Evolutionary conservation across 164 flowering plant genomes (phyloP), one percentile per base, ranked within the genome.

Genomic region (Kalanchoe fedtschenkoi): DNA sequence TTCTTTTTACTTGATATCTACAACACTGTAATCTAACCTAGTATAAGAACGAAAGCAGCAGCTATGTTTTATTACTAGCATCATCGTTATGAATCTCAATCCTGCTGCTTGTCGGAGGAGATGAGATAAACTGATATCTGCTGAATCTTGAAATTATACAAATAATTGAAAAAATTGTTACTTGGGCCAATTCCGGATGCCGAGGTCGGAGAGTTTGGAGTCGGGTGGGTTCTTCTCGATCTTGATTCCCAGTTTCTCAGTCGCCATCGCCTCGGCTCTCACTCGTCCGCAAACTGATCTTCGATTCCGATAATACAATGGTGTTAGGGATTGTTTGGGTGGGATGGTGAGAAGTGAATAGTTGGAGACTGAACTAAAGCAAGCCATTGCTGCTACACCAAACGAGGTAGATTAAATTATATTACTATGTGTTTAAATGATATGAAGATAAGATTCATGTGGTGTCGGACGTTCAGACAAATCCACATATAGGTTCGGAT

Each of bases 181-280:
- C 96, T 86, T 86, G 75, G 96, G 84, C 96, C 96, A 89, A 13
- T 66, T 66, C 35, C 80, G 64, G n/a, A 89, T 87, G 26, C 91
- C 92, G 37, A 89, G 89, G 7, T 82, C 70, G 22, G 84, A 35
- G 60, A 86, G 91, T 64, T 75, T 83, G 42, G 96, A 72, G 57
- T 89, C 92, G 22, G 87, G 78, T 60, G 96, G 92, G 70, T 83
- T 84, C 34, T 44, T 75, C 56, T 79, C 76, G 34, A 89, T 73
- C 70, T 80, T 84, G 56, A 89, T 69, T 11, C 91, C 96, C 62
- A 76, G 53, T 67, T 78, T 84, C 81, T 86, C 96, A 6, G 77
- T 76, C 22, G 83, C 73, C 83, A 83, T 83, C 14, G 55, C 57
- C n/a, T 69, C 77, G 10, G 81, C 81, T 65, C 78, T 63, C 14